Evolutionary conservation across 495 filamentous ascomycete genomes (phyloP), one percentile per base, ranked within the genome.

Genomic region (Stereocaulon alpinum): DNA sequence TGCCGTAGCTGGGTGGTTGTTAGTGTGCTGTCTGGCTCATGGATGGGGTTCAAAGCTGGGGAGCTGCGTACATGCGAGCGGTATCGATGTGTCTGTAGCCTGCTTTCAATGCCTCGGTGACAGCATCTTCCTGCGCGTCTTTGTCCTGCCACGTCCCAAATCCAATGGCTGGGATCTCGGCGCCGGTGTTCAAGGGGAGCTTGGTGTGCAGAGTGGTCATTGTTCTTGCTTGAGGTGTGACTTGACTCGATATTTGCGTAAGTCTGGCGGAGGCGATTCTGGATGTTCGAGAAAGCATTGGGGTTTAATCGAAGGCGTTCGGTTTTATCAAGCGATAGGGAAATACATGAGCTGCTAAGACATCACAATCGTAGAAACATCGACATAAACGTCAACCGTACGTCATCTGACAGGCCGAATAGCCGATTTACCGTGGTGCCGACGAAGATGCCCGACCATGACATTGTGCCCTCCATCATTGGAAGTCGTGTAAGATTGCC

Each of bases 71-170:
- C 47, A 77, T 67, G 64, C 72, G 64, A 1, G 80, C 80, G 1
- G 81, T 82, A 58, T 86, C 82, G 44, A 86, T 80, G 55, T 85
- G 82, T 14, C 74, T 73, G 59, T 85, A 86, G 18, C 84, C 84
- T 0, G 74, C 74, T 53, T 81, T 76, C 43, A 80, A 66, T 5
- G 77, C 77, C 63, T 73, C 72, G 7, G 63, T 45, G 20, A 80
- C 76, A 17, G 76, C 76, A 10, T 59, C 66, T 60, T 79, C 76
- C 52, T 78, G 77, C 1, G 69, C 68, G 14, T 71, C 65, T 40
- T 63, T 67, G 60, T 80, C 77, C 53, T 80, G 77, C 77, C 74
- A 80, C 27, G 76, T 80, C 2, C 66, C 66, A 34, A 67, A 67
- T 2, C 66, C 66, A 14, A 67, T 48, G 17, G 66, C 63, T 30